Percentiles rank a stretch among this genome's conserved stretches.
Conservation (phyloP, 148 eudicot species). For the Camellia japonica region DNA sequence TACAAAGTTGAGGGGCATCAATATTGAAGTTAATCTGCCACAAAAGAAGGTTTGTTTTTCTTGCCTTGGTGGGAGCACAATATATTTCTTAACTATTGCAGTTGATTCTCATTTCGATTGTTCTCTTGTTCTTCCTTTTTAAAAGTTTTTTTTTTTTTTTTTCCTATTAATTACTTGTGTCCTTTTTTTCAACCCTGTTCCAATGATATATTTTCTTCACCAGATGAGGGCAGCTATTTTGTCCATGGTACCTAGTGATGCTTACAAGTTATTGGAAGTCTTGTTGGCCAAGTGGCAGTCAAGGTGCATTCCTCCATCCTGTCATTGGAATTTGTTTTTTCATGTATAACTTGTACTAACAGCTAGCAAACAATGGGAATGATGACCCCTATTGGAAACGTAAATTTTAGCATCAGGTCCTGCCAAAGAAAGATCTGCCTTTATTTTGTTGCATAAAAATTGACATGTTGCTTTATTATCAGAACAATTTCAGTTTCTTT, state of each 20-base stretch:
- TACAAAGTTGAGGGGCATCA: conserved; percentile 42
- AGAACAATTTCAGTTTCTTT: background rate
- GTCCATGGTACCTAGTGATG: conserved; percentile 61
- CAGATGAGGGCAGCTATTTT: conserved; percentile 68
- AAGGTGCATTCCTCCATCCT: conserved; percentile 46
- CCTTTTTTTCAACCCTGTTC: conserved; percentile 10
- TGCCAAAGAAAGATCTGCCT: background rate
- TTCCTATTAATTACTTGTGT: conserved; percentile 1
- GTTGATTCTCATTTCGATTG: background rate
- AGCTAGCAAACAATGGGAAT: background rate
- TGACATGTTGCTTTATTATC: background rate
- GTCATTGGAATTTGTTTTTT: background rate
- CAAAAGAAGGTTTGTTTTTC: conserved; percentile 55
- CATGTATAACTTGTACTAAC: background rate
- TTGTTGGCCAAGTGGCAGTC: conserved; percentile 74
- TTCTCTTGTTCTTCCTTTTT: background rate
- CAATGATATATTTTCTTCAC: background rate
- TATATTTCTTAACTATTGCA: background rate
- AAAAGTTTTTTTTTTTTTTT: background rate
- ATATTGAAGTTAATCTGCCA: conserved; percentile 55
- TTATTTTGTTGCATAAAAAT: background rate
- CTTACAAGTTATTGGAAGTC: conserved; percentile 46
- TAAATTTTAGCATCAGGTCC: background rate
- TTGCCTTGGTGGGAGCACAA: background rate
- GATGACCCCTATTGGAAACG: background rate